These are phyloP conservation scores for Wallacemonas rigidus DNA, from an alignment of 208 protist genomes.

Conservation along the genomic window DNA sequence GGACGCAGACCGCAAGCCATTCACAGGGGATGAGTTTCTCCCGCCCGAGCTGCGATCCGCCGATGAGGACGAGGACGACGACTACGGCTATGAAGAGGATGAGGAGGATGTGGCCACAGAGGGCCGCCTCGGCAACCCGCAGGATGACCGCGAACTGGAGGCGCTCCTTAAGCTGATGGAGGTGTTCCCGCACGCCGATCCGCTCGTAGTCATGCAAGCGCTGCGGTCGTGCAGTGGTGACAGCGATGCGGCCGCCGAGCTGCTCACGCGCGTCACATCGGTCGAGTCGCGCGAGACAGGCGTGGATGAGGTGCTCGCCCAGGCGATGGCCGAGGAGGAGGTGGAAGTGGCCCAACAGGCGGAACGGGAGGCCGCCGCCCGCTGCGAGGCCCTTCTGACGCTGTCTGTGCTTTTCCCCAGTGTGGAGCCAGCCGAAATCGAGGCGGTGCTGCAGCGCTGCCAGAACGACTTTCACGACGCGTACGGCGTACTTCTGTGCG, in stretches of 20 bases:
- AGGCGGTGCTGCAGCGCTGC: constrained; percentile 51
- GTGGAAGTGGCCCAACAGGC: constrained; percentile 16
- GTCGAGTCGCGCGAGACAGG: constrained; percentile 15
- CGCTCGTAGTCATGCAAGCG: constrained; percentile 49
- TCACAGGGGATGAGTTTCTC: constrained; percentile 4
- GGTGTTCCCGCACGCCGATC: constrained; percentile 53
- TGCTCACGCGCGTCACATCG: constrained; percentile 28
- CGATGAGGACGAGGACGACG: not conserved
- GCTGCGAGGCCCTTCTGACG: constrained; percentile 60
- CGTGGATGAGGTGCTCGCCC: constrained; percentile 42
- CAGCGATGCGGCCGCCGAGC: constrained; percentile 31
- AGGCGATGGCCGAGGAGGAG: constrained; percentile 53
- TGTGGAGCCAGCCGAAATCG: constrained; percentile 41
- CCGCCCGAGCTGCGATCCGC: not conserved
- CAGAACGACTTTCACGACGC: constrained; percentile 52
- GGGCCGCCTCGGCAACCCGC: not conserved
- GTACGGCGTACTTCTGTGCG: constrained; percentile 63
- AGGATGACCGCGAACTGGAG: constrained; percentile 38
- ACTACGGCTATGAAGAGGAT: constrained; percentile 14
- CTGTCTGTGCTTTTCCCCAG: constrained; percentile 70
- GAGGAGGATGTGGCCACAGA: not conserved
- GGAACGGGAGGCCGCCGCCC: constrained; percentile 18
- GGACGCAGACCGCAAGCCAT: constrained; percentile 1
- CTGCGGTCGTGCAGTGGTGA: constrained; percentile 56
- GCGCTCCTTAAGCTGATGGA: constrained; percentile 52